Conservation (phyloP, 495 filamentous ascomycete genomes). For the Tuber melanosporum region DNA sequence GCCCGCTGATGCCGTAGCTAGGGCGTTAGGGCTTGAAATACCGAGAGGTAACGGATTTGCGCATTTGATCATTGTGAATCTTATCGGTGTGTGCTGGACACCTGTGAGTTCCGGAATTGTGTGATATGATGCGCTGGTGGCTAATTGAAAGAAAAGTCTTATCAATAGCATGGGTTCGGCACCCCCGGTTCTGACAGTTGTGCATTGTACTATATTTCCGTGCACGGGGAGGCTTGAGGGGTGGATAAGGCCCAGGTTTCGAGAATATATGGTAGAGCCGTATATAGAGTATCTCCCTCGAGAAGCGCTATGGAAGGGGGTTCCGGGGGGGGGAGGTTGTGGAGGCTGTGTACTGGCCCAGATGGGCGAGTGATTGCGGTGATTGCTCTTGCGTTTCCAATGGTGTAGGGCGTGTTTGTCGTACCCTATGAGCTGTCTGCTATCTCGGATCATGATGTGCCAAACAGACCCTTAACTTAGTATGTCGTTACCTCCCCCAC, state of each 20-base stretch:
- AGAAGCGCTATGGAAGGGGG: slow-evolving; percentile 10
- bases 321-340: not conserved
- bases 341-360: slow-evolving; percentile 15
- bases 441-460: no score
- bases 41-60: slow-evolving; percentile 15
- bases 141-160: slow-evolving; percentile 6
- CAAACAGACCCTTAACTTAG: slow-evolving; percentile 8
- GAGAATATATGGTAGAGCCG: slow-evolving; percentile 22
- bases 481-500: slow-evolving; percentile 4
- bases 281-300: slow-evolving; percentile 19
- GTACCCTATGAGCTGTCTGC: no score
- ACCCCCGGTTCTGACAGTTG: slow-evolving; percentile 23
- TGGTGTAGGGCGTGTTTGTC: slow-evolving; percentile 7
- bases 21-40: slow-evolving; percentile 11
- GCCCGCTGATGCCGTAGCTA: slow-evolving; percentile 11
- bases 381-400: slow-evolving; percentile 27
- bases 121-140: not conserved
- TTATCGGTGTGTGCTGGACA: slow-evolving; percentile 10
- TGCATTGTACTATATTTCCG: slow-evolving; percentile 19
- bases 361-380: slow-evolving; percentile 27
- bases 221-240: slow-evolving; percentile 16
- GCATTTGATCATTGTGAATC: slow-evolving; percentile 24
- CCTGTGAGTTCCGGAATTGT: not conserved
- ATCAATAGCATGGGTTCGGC: slow-evolving; percentile 27
- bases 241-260: slow-evolving; percentile 21